A percentile compares a stretch with the other conserved stretches of the same genome.
phyloP scores from a whole-genome alignment of 2,329 filamentous ascomycete species.

The Tolypocladium guangdongense region DNA sequence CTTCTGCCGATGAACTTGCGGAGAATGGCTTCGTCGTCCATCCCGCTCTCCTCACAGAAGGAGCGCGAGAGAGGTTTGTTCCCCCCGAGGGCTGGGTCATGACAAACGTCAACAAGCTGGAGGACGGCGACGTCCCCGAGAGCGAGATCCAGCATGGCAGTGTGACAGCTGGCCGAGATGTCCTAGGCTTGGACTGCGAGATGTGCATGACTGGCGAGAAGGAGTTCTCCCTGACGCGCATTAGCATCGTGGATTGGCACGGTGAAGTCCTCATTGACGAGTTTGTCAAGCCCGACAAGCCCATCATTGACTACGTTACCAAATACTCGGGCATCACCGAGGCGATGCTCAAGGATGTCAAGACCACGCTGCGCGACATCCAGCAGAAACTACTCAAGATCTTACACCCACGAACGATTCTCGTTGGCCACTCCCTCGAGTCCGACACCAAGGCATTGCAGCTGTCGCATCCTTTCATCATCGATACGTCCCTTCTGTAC shows the following conservation, averaged over 20 bases:
- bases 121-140: conserved; percentile 59
- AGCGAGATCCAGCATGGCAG: conserved; percentile 67
- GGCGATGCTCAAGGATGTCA: conserved; percentile 70
- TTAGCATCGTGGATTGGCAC: conserved; percentile 81
- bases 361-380: conserved; percentile 73
- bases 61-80: conserved; percentile 42
- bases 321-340: conserved; percentile 86
- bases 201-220: conserved; percentile 86
- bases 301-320: conserved; percentile 90
- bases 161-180: conserved; percentile 67
- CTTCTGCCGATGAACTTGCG: conserved; percentile 59
- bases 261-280: conserved; percentile 76
- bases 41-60: conserved; percentile 57
- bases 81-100: conserved; percentile 71
- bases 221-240: conserved; percentile 73
- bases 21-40: conserved; percentile 82
- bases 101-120: conserved; percentile 54
- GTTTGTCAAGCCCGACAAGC: conserved; percentile 78
- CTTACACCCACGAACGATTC: conserved; percentile 60
- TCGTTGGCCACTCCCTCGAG: conserved; percentile 73
- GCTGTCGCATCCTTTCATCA: conserved; percentile 82
- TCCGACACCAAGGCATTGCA: conserved; percentile 76
- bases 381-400: conserved; percentile 65
- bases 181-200: conserved; percentile 86
- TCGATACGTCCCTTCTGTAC: conserved; percentile 84